These are phyloP conservation scores for Tylopilus felleus DNA, from an alignment of 768 basidiomycete genomes.

Conservation along the genomic window DNA sequence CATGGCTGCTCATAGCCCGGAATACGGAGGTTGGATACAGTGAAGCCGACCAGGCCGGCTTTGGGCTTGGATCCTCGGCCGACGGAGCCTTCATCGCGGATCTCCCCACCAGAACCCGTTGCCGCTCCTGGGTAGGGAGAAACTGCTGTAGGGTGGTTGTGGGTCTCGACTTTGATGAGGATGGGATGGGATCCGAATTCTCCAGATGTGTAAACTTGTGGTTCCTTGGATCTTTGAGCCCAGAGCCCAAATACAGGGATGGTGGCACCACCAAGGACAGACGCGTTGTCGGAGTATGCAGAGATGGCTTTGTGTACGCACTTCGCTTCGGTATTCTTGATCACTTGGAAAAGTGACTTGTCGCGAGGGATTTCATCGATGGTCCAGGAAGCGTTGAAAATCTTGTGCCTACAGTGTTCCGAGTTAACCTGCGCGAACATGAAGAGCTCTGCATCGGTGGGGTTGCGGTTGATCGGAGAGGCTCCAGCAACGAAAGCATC, in stretches of 20 bases:
- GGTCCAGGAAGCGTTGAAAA: constrained; percentile 97
- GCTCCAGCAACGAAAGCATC: constrained; percentile 78
- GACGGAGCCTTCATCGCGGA: constrained; percentile 95
- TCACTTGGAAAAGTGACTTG: constrained; percentile 91
- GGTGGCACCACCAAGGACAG: constrained; percentile 72
- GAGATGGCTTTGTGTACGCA: constrained; percentile 80
- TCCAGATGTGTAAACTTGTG: constrained; percentile 51
- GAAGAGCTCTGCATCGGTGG: constrained; percentile 97
- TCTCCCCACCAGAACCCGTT: constrained; percentile 97
- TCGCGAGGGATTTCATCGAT: constrained; percentile 68
- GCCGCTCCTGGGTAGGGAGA: constrained; percentile 99
- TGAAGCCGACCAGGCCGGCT: constrained; percentile 90
- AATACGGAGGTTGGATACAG: constrained; percentile 89
- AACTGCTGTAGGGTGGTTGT: constrained; percentile 98
- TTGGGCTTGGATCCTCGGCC: constrained; percentile 95
- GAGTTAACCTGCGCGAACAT: constrained; percentile 99
- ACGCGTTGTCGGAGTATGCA: constrained; percentile 97
- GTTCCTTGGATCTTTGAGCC: constrained; percentile 19
- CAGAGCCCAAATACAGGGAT: constrained; percentile 73
- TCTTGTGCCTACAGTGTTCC: constrained; percentile 99
- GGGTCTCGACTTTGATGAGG: constrained; percentile 96
- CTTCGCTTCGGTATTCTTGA: constrained; percentile 88
- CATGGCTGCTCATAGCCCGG: constrained; percentile 91
- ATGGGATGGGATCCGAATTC: constrained; percentile 75
- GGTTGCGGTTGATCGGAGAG: constrained; percentile 70